These are phyloP conservation scores for Kwoniella shivajii DNA, from an alignment of 1,284 basidiomycete species.

Conservation along the genomic window DNA sequence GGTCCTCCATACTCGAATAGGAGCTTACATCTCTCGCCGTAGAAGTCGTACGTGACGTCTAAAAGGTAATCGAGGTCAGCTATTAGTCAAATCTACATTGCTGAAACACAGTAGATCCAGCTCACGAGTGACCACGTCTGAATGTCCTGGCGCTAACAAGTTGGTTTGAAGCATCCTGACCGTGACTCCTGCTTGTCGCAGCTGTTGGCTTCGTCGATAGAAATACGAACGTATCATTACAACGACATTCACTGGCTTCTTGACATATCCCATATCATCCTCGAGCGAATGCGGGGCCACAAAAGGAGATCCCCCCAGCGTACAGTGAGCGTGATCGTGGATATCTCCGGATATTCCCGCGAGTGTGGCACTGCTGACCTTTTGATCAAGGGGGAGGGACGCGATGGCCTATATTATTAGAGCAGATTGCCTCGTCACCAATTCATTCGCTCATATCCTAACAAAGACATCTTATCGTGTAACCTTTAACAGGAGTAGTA, in stretches of 20 bases:
- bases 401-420: neutral
- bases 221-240: too few relatives aligned
- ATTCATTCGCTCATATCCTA: neutral
- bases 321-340: neutral
- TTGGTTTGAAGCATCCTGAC: conserved; percentile 52
- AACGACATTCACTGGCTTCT: too few relatives aligned
- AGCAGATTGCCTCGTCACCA: conserved; percentile 16
- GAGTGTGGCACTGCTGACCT: conserved; percentile 6
- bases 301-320: neutral
- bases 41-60: conserved; percentile 85
- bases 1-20: neutral
- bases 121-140: conserved; percentile 54
- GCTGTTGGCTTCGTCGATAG: neutral
- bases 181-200: neutral
- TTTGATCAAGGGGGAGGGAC: neutral
- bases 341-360: conserved; percentile 10
- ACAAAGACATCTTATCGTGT: too few relatives aligned
- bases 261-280: too few relatives aligned
- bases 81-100: too few relatives aligned
- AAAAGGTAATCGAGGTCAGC: conserved; percentile 50
- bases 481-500: neutral
- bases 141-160: conserved; percentile 50
- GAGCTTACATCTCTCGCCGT: conserved; percentile 67
- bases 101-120: too few relatives aligned
- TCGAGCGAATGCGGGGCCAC: conserved; percentile 12